Percentiles rank a stretch among this genome's conserved stretches.
phyloP scores from a whole-genome alignment of 2,329 filamentous ascomycete genomes.

The Claviceps sp. region DNA sequence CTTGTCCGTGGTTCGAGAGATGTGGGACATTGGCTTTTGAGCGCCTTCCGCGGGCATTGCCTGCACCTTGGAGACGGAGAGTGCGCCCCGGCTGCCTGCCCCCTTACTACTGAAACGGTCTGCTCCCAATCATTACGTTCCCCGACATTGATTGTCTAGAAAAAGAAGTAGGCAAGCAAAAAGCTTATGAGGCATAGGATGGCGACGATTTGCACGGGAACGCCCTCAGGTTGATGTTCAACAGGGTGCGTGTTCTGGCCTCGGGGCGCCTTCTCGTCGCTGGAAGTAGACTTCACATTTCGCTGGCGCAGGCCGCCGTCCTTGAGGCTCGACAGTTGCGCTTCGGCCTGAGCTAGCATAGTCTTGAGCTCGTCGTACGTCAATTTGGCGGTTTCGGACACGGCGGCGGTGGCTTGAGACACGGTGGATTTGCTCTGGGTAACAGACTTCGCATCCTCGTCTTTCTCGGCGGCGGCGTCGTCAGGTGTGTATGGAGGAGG shows the following conservation, averaged over 20 bases:
- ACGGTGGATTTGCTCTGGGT: constrained; percentile 17
- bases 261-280: constrained; percentile 36
- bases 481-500: constrained; percentile 24
- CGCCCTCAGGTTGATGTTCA: constrained; percentile 53
- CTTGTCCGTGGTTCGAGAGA: too few species aligned
- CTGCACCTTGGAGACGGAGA: too few species aligned
- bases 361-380: constrained; percentile 50
- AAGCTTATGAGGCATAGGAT: constrained; percentile 80
- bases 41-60: too few species aligned
- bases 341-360: constrained; percentile 64
- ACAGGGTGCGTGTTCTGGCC: constrained; percentile 39
- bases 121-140: neutral
- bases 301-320: constrained; percentile 68
- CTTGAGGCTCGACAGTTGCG: constrained; percentile 56
- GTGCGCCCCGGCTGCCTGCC: neutral
- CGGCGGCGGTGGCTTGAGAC: constrained; percentile 30
- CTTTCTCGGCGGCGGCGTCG: constrained; percentile 17
- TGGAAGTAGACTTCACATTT: constrained; percentile 44
- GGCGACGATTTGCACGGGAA: constrained; percentile 76
- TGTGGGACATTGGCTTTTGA: too few species aligned
- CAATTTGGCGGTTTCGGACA: constrained; percentile 29
- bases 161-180: constrained; percentile 90
- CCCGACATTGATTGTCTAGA: constrained; percentile 38
- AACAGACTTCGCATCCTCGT: constrained; percentile 13
- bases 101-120: neutral